Base-by-base conservation (phyloP, 768 basidiomycete genomes). In the Boletus speciosus region DNA sequence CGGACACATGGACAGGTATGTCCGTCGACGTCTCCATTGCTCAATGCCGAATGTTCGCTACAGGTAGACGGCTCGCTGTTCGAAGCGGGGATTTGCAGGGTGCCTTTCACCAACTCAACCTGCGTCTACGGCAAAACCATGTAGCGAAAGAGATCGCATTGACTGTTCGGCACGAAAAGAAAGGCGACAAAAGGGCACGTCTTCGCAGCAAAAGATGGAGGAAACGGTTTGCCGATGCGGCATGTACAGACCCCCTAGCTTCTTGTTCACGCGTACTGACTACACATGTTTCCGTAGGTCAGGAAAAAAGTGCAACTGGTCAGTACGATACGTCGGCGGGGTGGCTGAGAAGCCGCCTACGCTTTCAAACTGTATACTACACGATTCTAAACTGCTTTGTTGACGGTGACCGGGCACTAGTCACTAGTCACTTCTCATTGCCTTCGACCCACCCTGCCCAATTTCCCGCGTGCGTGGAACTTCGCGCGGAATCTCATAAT, bases 261-360 rank as follows among this genome's bases (percentile, higher is more conserved):
- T 34, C 31, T 53, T 64, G 40, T 57, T 40, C 52, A 47, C 45
- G 51, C 32, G 40, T 41, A 35, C 51, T 64, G 39, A 61, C 55
- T 47, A 42, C 40, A 48, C 60, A 55, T 42, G 52, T 54, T 52
- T 49, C 54, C 59, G n/a, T 63, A 93, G 90, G 90, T 93, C 57
- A 82, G 90, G 70, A 82, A 82, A 74, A 92, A 88, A 73, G 88
- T 92, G 36, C 81, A 87, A 65, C 73, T 93, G 34, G 90, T 92
- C 59, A 79, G 81, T 57, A 83, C 84, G 71, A 92, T 92, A 64
- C 85, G 87, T 63, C 80, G 80, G 56, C 82, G 88, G 58, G 88
- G 88, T 63, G 83, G 83, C 65, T 90, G 56, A 70, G 56, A 25
- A 40, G 42, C 25, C 39, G 12, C 40, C 44, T 35, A 41, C 5